Evolutionary conservation across 148 eudicot genomes (phyloP).

Genomic region (Bassia scoparia): DNA sequence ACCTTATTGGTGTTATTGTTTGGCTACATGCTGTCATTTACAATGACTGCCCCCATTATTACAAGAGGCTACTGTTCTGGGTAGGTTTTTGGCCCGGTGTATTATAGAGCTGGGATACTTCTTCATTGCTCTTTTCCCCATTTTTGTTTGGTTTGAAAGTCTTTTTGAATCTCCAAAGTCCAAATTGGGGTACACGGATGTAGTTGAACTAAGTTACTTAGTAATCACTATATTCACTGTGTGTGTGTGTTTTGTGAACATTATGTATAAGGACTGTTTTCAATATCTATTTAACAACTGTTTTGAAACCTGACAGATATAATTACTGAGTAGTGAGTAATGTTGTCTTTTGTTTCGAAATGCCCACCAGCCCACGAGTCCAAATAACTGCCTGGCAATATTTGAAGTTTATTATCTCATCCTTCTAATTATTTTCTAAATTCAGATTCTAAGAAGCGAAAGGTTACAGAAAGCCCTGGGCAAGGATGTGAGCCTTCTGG

Average conservation of each 20-base stretch:
- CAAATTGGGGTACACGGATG: no score
- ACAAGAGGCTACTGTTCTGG: no score
- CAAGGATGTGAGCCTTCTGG: conserved; percentile 65
- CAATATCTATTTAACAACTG: background rate
- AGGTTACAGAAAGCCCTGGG: conserved; percentile 34
- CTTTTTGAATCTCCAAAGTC: no score
- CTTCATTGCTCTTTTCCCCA: no score
- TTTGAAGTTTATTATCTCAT: background rate
- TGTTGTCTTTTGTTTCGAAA: background rate
- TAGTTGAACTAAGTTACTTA: background rate
- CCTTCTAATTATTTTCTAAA: conserved; percentile 32
- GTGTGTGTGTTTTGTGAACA: no score
- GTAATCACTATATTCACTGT: background rate
- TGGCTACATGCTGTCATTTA: no score
- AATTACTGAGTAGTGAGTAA: background rate
- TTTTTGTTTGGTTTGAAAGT: no score
- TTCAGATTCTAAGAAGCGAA: conserved; percentile 57
- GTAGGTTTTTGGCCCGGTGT: no score
- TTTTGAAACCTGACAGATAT: background rate
- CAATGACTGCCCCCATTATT: no score
- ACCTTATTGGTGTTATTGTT: no score
- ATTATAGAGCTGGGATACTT: no score
- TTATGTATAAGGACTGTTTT: no score
- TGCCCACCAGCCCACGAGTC: background rate
- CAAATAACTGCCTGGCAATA: background rate